These are phyloP conservation scores for Akanthomyces dipterigenus DNA, from an alignment of 2,329 filamentous ascomycete genomes.

Conservation along the genomic window DNA sequence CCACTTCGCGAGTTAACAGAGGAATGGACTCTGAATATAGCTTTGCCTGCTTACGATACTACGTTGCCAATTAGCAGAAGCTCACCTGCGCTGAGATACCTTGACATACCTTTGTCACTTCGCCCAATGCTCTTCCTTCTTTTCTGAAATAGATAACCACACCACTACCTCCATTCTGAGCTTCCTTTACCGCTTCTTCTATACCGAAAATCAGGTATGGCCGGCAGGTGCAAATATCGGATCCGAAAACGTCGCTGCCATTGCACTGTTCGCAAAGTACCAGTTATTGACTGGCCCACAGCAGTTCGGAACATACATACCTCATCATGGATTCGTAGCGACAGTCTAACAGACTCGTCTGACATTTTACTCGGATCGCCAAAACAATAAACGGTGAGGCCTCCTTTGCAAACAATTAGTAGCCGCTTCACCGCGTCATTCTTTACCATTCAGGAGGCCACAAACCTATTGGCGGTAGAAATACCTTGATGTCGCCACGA, in stretches of 20 bases:
- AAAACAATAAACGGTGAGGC: conserved; percentile 94
- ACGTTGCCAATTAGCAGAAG: conserved; percentile 24
- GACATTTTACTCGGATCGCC: conserved; percentile 92
- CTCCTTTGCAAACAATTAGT: conserved; percentile 42
- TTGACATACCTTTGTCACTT: conserved; percentile 80
- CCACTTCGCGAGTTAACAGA: conserved; percentile 31
- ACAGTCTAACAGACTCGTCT: conserved; percentile 71
- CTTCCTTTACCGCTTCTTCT: conserved; percentile 94
- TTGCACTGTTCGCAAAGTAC: conserved; percentile 56
- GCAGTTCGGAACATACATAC: conserved; percentile 26
- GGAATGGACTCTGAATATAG: not conserved
- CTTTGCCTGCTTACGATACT: conserved; percentile 2
- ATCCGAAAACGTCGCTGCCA: conserved; percentile 94
- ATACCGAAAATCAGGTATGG: conserved; percentile 97
- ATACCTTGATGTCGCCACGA: conserved; percentile 87
- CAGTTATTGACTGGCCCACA: not conserved
- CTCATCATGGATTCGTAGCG: conserved; percentile 72
- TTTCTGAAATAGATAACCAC: conserved; percentile 99
- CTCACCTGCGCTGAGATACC: not conserved
- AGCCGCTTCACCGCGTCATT: not conserved
- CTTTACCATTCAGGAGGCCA: not conserved
- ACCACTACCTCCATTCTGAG: conserved; percentile 85
- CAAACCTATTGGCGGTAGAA: conserved; percentile 82
- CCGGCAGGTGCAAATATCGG: conserved; percentile 93
- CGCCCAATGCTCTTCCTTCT: conserved; percentile 87